Evolutionary conservation across 352 stramenopile genomes (phyloP), one percentile per base, ranked within the genome.

Genomic region (Phytophthora lateralis): DNA sequence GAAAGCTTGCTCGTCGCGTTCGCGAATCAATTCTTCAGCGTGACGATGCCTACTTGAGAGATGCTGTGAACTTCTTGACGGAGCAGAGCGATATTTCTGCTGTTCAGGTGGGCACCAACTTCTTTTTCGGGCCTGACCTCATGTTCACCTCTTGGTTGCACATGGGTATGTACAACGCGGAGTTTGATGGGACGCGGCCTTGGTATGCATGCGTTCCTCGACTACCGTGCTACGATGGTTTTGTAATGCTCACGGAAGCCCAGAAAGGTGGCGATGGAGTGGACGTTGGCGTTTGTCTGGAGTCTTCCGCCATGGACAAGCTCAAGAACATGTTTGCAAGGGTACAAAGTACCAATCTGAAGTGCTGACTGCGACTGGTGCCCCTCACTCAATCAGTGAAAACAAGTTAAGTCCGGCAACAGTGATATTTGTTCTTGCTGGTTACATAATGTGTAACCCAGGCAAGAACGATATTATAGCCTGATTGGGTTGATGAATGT

Each of bases 81-180:
- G 52, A 73, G 14, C 66, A 82, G 27, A 57, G 32, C 1, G 74
- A 73, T 18, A 52, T 72, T 37, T 66, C 54, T 2, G 64, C 72
- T 27, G 66, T 85, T 53, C 55, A 75, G 6, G 65, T 82, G 0
- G 67, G 73, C 4, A 75, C 64, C 6, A 66, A 83, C 30, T 88
- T 85, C 47, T 66, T 79, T 50, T 75, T 85, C 24, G 77, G 80
- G 0, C 50, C 61, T 1, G 77, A 89, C 35, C 51, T 88, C 50
- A 81, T 85, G 67, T 85, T 88, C 69, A 83, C 80, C 35, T 89
- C 77, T 9, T 82, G 71, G 71, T 44, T 62, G 10, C 69, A 85
- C 42, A 75, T 83, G 70, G 80, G 75, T 12, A 86, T 86, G 77
- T 88, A 89, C 54, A 75, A 83, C 29, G 73, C 80, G 0, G 70